Evolutionary conservation across 2,329 filamentous ascomycete species (phyloP).

Genomic region (Beauveria sp.): DNA sequence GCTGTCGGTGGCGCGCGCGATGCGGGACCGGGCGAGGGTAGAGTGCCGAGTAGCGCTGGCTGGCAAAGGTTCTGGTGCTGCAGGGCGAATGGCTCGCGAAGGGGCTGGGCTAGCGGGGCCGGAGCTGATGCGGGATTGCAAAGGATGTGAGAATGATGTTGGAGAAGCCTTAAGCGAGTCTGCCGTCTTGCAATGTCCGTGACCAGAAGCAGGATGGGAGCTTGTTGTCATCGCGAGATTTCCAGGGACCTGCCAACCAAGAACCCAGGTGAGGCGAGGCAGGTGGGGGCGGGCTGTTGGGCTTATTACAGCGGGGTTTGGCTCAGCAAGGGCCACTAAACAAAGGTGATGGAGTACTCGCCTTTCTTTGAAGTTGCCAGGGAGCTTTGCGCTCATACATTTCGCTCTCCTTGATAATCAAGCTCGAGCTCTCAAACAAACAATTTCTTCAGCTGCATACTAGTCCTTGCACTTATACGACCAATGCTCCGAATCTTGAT

Average conservation of each 20-base stretch:
- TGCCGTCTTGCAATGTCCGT: neutral
- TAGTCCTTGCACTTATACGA: no score
- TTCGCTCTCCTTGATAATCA: no score
- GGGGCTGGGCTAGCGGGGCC: neutral
- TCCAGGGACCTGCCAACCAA: conserved; percentile 8
- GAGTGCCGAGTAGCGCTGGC: neutral
- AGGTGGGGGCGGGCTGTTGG: conserved; percentile 2
- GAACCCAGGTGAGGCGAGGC: neutral
- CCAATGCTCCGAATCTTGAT: no score
- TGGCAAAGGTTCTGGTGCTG: neutral
- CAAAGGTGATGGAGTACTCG: neutral
- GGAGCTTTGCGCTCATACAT: neutral
- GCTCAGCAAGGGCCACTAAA: neutral
- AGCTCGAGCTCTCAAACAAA: neutral
- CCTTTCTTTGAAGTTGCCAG: neutral
- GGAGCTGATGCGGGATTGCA: neutral
- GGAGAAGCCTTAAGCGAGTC: neutral
- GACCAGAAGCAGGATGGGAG: neutral
- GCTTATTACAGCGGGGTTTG: conserved; percentile 2
- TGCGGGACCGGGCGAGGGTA: neutral
- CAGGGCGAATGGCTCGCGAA: neutral
- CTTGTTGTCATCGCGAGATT: conserved; percentile 7
- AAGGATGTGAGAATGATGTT: neutral
- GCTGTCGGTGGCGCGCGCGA: neutral
- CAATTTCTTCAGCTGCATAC: neutral